These are phyloP conservation scores for Orbilia oligospora DNA, from an alignment of 2,329 filamentous ascomycete species.

Conservation along the genomic window DNA sequence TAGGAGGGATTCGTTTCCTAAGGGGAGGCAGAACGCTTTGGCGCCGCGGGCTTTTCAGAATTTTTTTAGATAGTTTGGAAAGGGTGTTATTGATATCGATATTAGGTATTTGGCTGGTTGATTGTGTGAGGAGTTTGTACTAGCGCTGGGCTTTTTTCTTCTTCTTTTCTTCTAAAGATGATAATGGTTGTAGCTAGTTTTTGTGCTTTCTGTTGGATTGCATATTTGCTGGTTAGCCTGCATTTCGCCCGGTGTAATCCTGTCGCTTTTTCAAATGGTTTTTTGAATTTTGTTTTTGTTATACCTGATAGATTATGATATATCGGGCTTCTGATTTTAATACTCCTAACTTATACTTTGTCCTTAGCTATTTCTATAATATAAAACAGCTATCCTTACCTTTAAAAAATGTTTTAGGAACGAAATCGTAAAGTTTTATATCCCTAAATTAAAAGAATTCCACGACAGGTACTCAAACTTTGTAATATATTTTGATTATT, in stretches of 20 bases:
- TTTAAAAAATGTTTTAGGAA: no score
- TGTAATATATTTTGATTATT: constrained; percentile 1
- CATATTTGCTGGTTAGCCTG: neutral
- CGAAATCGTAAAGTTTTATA: no score
- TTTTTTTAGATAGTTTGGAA: neutral
- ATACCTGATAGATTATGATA: neutral
- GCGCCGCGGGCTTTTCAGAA: neutral
- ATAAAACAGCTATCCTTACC: neutral
- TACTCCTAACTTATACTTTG: neutral
- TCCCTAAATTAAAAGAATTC: no score
- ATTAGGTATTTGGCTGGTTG: no score
- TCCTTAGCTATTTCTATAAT: neutral
- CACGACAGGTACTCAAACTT: neutral
- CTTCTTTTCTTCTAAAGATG: no score
- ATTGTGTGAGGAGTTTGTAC: no score
- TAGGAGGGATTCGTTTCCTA: neutral
- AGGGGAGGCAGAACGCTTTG: constrained; percentile 16
- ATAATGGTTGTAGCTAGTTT: no score
- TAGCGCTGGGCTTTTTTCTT: no score
- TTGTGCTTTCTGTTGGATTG: neutral
- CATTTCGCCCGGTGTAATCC: neutral
- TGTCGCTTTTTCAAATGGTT: neutral
- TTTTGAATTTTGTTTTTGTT: neutral
- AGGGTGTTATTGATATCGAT: neutral
- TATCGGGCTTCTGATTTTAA: neutral